phyloP scores from a whole-genome alignment of 2,329 filamentous ascomycete species.

The Immersiporthe knoxdaviesiana region DNA sequence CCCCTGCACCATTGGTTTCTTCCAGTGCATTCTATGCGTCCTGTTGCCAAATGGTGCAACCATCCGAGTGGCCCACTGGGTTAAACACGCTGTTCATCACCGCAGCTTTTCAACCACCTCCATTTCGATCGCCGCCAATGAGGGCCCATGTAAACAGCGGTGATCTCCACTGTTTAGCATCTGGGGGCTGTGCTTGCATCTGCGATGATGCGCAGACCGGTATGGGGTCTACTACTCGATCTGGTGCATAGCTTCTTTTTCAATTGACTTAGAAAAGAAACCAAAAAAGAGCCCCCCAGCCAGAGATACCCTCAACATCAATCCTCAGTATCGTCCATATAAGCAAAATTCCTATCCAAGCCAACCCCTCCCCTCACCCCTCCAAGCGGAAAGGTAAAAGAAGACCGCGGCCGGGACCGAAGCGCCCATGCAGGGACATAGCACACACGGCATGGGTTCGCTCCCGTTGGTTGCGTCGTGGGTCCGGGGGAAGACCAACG shows the following conservation, averaged over 20 bases:
- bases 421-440: slow-evolving; percentile 16
- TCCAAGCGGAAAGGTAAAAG: not conserved
- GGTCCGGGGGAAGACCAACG: not conserved
- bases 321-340: not conserved
- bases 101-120: slow-evolving; percentile 29
- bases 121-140: slow-evolving; percentile 27
- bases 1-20: slow-evolving; percentile 25
- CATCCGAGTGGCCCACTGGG: slow-evolving; percentile 19
- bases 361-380: not conserved
- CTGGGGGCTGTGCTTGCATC: slow-evolving; percentile 12
- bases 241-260: not conserved
- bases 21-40: slow-evolving; percentile 27
- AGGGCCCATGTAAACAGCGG: slow-evolving; percentile 14
- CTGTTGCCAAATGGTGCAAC: slow-evolving; percentile 17
- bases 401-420: slow-evolving; percentile 11
- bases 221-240: not conserved
- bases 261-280: not conserved
- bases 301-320: not conserved
- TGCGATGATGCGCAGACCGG: not conserved
- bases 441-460: slow-evolving; percentile 15
- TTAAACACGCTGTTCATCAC: slow-evolving; percentile 28
- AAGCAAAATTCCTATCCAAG: not conserved
- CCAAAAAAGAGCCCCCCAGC: not conserved
- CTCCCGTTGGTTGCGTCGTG: slow-evolving; percentile 10
- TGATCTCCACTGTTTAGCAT: slow-evolving; percentile 17